Evolutionary conservation across 257 asterid species (phyloP).

Genomic region (Fraxinus excelsior): DNA sequence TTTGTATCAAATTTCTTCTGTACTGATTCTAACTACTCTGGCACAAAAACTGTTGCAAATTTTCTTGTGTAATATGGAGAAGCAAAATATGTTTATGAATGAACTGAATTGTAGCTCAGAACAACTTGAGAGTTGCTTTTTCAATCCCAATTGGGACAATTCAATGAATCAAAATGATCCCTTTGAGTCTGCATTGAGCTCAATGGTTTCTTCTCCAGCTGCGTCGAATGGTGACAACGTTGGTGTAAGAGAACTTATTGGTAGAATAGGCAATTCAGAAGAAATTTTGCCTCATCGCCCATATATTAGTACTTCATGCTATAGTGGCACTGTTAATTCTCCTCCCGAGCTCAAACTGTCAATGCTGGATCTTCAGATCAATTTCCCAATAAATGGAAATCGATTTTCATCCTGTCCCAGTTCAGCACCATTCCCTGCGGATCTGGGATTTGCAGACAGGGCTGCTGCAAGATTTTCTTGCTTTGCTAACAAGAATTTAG

Average conservation of each 20-base stretch:
- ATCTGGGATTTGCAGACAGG: conserved; percentile 70
- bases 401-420: conserved; percentile 35
- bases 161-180: conserved; percentile 63
- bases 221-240: conserved; percentile 47
- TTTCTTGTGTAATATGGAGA: conserved; percentile 35
- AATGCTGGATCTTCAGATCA: conserved; percentile 45
- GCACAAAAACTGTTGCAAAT: neutral
- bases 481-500: conserved; percentile 48
- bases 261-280: conserved; percentile 69
- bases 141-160: conserved; percentile 61
- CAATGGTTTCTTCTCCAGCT: conserved; percentile 47
- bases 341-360: conserved; percentile 72
- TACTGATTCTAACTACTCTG: neutral
- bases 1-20: neutral
- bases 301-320: no score
- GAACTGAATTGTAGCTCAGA: conserved; percentile 37
- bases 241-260: conserved; percentile 71
- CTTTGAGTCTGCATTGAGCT: conserved; percentile 83
- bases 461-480: conserved; percentile 73
- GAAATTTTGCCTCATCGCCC: conserved; percentile 4
- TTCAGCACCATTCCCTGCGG: conserved; percentile 15
- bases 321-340: conserved; percentile 25
- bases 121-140: conserved; percentile 32
- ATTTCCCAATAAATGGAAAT: conserved; percentile 30
- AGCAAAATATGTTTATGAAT: conserved; percentile 35